A percentile compares a stretch with the other conserved stretches of the same genome.
These are phyloP conservation scores for Aspergillus sp. DNA, from an alignment of 2,329 filamentous ascomycete genomes.

Conservation along the genomic window DNA sequence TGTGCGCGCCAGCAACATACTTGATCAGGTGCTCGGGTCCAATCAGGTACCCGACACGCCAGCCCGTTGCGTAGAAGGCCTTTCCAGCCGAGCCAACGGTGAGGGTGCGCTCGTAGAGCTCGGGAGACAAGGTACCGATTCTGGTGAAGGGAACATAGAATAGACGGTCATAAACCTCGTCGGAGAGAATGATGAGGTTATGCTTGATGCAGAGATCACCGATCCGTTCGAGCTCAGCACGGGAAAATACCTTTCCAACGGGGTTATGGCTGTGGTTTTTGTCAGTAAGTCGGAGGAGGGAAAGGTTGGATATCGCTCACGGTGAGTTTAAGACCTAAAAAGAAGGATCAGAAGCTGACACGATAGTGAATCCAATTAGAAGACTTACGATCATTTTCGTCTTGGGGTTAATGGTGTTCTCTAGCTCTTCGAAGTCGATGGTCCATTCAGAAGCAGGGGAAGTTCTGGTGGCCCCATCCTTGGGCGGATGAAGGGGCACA, in stretches of 20 bases:
- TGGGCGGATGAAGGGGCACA: constrained; percentile 88
- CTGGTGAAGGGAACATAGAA: constrained; percentile 95
- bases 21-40: constrained; percentile 85
- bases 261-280: constrained; percentile 69
- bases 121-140: constrained; percentile 84
- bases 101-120: constrained; percentile 82
- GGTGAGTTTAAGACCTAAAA: constrained; percentile 50
- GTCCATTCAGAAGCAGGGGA: constrained; percentile 86
- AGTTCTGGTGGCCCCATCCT: constrained; percentile 73
- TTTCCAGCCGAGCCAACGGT: constrained; percentile 96
- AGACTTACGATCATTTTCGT: constrained; percentile 91
- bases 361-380: background rate
- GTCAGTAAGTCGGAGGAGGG: constrained; percentile 9
- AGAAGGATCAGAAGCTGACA: constrained; percentile 12
- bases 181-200: constrained; percentile 88
- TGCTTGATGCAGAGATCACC: constrained; percentile 88
- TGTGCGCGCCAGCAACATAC: constrained; percentile 89
- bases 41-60: constrained; percentile 94
- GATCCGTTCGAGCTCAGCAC: constrained; percentile 77
- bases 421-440: constrained; percentile 79
- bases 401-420: constrained; percentile 75
- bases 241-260: constrained; percentile 91
- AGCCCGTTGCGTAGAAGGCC: constrained; percentile 97
- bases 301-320: constrained; percentile 31
- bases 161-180: constrained; percentile 91